These are phyloP conservation scores for Auxenochlorella pyrenoidosa DNA, from an alignment of 139 green algal species.

Conservation along the genomic window DNA sequence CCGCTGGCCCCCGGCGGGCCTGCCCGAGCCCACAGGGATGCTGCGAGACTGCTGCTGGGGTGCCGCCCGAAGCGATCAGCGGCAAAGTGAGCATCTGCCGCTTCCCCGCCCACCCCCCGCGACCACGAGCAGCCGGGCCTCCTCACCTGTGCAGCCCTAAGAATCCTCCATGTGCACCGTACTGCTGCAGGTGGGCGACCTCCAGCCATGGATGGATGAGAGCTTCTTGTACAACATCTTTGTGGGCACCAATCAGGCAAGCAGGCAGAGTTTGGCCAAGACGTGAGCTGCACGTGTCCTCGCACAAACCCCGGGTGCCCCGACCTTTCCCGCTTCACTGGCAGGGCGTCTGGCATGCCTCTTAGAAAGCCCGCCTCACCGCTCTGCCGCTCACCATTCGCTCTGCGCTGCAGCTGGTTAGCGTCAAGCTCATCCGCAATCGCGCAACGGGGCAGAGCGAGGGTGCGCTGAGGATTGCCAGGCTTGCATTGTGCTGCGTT, in stretches of 20 bases:
- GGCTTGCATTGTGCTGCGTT: no score
- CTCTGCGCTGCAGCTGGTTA: constrained; percentile 44
- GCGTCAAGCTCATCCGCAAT: constrained; percentile 87
- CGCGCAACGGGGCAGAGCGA: constrained; percentile 71
- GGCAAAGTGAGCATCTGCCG: background rate
- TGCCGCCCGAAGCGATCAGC: background rate
- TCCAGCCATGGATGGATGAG: constrained; percentile 78
- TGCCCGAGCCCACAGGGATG: background rate
- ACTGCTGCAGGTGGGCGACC: constrained; percentile 59
- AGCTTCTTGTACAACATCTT: constrained; percentile 69
- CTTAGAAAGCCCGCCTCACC: no score
- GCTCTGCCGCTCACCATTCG: no score
- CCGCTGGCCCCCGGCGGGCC: background rate
- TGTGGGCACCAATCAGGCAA: constrained; percentile 42
- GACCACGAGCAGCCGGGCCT: background rate
- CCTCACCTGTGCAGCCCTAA: background rate
- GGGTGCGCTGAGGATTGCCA: constrained; percentile 19
- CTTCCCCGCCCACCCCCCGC: no score
- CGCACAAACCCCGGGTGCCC: no score
- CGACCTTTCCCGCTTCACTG: no score
- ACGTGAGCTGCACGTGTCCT: no score
- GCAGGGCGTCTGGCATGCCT: no score
- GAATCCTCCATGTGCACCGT: no score
- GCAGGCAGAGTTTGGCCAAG: no score
- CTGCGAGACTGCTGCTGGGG: background rate